Evolutionary conservation across 345 rosid species (phyloP).

Genomic region (Carallia pectinifolia): DNA sequence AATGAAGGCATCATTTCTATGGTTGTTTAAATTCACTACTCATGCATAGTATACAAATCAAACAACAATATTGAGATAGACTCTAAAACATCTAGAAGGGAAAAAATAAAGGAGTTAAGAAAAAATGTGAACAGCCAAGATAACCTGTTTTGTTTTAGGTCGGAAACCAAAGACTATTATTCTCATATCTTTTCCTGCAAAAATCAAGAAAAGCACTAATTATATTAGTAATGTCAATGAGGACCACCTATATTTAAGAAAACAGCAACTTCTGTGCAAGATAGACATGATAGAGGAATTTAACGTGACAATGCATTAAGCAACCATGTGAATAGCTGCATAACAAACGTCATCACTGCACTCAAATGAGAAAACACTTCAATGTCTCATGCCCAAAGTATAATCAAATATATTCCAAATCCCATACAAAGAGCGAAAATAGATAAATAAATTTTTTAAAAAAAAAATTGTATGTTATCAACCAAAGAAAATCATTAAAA

Average conservation of each 20-base stretch:
- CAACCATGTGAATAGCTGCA: neutral
- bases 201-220: constrained; percentile 12
- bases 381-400: no score
- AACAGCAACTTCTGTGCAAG: neutral
- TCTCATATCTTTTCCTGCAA: constrained; percentile 97
- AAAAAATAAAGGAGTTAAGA: constrained; percentile 6
- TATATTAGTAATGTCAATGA: neutral
- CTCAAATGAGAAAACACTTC: no score
- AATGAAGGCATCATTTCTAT: no score
- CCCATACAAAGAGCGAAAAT: neutral
- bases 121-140: constrained; percentile 9
- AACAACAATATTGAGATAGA: no score
- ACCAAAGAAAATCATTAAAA: neutral
- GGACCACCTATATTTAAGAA: neutral
- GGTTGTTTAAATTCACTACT: no score
- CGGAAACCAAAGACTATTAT: constrained; percentile 88
- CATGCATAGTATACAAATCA: no score
- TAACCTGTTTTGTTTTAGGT: constrained; percentile 85
- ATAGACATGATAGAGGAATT: neutral
- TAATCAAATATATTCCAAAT: neutral
- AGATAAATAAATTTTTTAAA: neutral
- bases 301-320: neutral
- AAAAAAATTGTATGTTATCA: neutral
- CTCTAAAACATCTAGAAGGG: neutral
- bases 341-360: neutral